Evolutionary conservation across 2,329 filamentous ascomycete genomes (phyloP).

Genomic region (Colletotrichum shisoi): DNA sequence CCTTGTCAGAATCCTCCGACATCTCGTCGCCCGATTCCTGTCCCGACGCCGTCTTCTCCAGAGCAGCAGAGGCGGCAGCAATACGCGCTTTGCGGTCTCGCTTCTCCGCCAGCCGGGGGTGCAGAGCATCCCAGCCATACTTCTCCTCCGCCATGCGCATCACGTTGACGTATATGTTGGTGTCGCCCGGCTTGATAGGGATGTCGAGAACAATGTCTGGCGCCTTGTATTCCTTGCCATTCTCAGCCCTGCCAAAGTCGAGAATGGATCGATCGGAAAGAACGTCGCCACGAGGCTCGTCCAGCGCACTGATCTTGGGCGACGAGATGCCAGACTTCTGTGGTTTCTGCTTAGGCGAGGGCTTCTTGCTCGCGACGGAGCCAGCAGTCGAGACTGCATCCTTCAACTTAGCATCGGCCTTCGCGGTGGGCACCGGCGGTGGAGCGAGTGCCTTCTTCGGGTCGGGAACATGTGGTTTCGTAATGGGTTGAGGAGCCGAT

Average conservation of each 20-base stretch:
- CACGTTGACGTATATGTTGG: slow-evolving; percentile 94
- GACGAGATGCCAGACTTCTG: slow-evolving; percentile 54
- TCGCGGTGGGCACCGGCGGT: slow-evolving; percentile 45
- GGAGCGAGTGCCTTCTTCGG: slow-evolving; percentile 52
- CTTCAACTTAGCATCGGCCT: slow-evolving; percentile 33
- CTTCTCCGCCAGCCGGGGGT: slow-evolving; percentile 88
- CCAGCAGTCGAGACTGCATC: slow-evolving; percentile 31
- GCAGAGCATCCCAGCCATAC: slow-evolving; percentile 92
- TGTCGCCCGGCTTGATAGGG: slow-evolving; percentile 74
- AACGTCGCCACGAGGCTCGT: slow-evolving; percentile 51
- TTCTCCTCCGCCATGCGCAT: slow-evolving; percentile 91
- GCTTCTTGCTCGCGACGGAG: slow-evolving; percentile 51
- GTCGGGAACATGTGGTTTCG: slow-evolving; percentile 47
- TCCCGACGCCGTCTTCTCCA: slow-evolving; percentile 77
- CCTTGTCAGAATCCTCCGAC: slow-evolving; percentile 78
- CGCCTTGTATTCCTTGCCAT: slow-evolving; percentile 65
- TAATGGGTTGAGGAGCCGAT: slow-evolving; percentile 47
- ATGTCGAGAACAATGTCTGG: slow-evolving; percentile 87
- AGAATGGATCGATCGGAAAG: slow-evolving; percentile 61
- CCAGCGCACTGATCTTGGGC: slow-evolving; percentile 59
- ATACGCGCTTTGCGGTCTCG: slow-evolving; percentile 87
- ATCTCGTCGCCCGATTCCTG: slow-evolving; percentile 81
- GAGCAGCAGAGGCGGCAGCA: slow-evolving; percentile 82
- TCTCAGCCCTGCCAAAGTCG: slow-evolving; percentile 67
- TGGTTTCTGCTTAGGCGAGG: slow-evolving; percentile 59